Conservation (phyloP, 1,284 basidiomycete species). For the Leccinum griseonigrum region DNA sequence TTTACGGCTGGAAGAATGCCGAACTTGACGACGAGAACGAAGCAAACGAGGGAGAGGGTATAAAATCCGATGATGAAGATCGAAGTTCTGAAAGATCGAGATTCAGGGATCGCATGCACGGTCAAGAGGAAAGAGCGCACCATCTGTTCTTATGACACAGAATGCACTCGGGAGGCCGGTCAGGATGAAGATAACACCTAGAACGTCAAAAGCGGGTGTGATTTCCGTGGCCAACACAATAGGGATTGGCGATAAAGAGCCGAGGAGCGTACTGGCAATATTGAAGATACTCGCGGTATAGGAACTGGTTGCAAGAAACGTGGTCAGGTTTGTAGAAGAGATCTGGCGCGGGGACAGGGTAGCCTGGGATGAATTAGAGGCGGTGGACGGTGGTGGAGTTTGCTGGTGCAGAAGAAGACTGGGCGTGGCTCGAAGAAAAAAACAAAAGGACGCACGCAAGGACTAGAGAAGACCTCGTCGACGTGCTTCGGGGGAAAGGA, state of each 20-base stretch:
- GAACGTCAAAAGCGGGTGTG: conserved; percentile 86
- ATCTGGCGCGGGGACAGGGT: conserved; percentile 10
- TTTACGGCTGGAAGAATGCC: conserved; percentile 82
- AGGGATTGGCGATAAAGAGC: conserved; percentile 49
- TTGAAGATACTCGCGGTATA: conserved; percentile 53
- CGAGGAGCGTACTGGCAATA: conserved; percentile 51
- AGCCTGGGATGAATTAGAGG: conserved; percentile 1
- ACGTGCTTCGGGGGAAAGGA: conserved; percentile 16
- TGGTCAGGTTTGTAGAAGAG: conserved; percentile 34
- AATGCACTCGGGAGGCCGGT: conserved; percentile 89
- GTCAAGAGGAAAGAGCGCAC: conserved; percentile 38
- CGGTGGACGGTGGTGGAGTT: conserved; percentile 8
- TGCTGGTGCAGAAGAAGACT: conserved; percentile 20
- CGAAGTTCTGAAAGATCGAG: conserved; percentile 64
- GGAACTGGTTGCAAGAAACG: conserved; percentile 49
- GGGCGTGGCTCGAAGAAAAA: conserved; percentile 21
- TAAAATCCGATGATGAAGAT: conserved; percentile 93
- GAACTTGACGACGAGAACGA: conserved; percentile 88
- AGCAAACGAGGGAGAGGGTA: conserved; percentile 79
- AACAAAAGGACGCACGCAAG: conserved; percentile 14
- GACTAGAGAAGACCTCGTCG: not conserved
- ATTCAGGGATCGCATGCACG: conserved; percentile 12
- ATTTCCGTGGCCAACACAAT: conserved; percentile 70
- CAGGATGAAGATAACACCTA: conserved; percentile 86
- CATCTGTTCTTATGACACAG: conserved; percentile 91